Conservation (phyloP, 169 alveolate genomes). For the Eimeria necatrix region DNA sequence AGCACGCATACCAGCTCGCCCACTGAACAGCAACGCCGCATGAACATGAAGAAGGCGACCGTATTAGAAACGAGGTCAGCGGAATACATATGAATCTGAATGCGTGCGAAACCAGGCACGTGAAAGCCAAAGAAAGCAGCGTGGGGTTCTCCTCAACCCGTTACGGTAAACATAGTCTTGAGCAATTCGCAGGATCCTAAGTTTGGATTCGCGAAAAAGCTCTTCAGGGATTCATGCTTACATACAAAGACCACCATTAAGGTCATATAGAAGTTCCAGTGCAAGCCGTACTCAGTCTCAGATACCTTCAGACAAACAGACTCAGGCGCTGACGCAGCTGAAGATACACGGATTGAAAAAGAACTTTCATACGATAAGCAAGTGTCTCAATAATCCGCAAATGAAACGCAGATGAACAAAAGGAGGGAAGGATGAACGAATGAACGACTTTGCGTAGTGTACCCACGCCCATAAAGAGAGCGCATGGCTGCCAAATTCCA, state of each 20-base stretch:
- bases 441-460: no score
- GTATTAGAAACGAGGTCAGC: not conserved
- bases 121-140: not conserved
- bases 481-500: no score
- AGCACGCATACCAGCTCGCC: constrained; percentile 62
- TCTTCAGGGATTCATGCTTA: not conserved
- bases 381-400: no score
- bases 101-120: not conserved
- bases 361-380: no score
- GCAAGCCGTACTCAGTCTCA: constrained; percentile 76
- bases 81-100: not conserved
- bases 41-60: not conserved
- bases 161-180: no score
- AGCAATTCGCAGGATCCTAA: not conserved
- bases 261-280: constrained; percentile 78
- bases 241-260: constrained; percentile 74
- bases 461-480: no score
- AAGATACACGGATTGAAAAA: no score
- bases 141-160: not conserved
- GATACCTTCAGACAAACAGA: constrained; percentile 58
- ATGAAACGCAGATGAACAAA: no score
- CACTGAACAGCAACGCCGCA: constrained; percentile 14
- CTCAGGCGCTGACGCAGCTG: no score
- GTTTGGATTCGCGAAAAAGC: not conserved
- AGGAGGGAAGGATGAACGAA: no score